Percentiles rank a stretch among this genome's conserved stretches.
phyloP scores from a whole-genome alignment of 1,139 yeast species.

The Magnusiomyces sp. region DNA sequence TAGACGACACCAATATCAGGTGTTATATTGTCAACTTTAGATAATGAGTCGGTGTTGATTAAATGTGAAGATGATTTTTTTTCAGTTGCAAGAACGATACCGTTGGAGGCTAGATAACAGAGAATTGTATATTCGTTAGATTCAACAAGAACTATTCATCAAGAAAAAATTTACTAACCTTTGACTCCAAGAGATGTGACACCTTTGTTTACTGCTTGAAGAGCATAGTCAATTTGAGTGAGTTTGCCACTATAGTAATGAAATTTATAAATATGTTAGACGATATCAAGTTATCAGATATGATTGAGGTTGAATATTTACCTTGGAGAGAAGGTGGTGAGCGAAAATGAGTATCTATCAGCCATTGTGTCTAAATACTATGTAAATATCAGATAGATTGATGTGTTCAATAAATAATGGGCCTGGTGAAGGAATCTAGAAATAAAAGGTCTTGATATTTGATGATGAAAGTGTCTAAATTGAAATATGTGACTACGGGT shows the following conservation, averaged over 20 bases:
- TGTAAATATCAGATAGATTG: too few relatives aligned
- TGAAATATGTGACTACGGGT: too few relatives aligned
- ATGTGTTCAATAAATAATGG: too few relatives aligned
- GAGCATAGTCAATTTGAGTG: slow-evolving; percentile 95
- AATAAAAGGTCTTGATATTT: too few relatives aligned
- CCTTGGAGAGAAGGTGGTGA: slow-evolving; percentile 95
- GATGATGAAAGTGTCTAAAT: too few relatives aligned
- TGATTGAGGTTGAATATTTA: slow-evolving; percentile 26
- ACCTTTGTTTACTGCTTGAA: slow-evolving; percentile 96
- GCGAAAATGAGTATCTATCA: slow-evolving; percentile 93
- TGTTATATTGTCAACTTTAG: slow-evolving; percentile 76
- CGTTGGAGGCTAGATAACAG: slow-evolving; percentile 59
- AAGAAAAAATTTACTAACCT: slow-evolving; percentile 25
- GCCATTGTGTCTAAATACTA: slow-evolving; percentile 49
- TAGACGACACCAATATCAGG: slow-evolving; percentile 97
- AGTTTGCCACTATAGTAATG: slow-evolving; percentile 65
- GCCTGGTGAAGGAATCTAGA: too few relatives aligned
- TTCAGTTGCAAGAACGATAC: slow-evolving; percentile 94
- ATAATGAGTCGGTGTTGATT: slow-evolving; percentile 63
- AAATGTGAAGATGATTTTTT: slow-evolving; percentile 78
- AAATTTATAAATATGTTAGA: not conserved
- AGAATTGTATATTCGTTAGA: not conserved
- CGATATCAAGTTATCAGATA: not conserved
- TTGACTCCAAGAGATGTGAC: slow-evolving; percentile 95
- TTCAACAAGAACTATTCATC: not conserved